Conservation (phyloP, 2,329 filamentous ascomycete genomes). For the Sporothrix schenckii region DNA sequence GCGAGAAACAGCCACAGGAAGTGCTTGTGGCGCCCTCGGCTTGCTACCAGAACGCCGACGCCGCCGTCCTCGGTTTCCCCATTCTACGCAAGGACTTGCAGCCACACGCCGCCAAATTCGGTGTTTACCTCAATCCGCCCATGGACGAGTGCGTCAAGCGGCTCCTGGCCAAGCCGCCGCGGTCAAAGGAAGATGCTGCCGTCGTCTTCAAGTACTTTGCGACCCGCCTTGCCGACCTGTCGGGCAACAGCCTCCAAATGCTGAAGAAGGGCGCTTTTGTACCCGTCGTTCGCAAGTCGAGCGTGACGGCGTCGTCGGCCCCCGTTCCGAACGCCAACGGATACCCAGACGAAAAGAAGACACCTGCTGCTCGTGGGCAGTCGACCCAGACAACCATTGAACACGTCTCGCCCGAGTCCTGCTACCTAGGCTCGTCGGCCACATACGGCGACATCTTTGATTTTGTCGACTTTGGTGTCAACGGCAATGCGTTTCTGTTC, state of each 20-base stretch:
- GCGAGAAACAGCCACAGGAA: conserved; percentile 49
- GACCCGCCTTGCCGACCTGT: conserved; percentile 73
- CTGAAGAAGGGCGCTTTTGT: conserved; percentile 71
- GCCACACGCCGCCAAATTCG: conserved; percentile 79
- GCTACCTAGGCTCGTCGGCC: conserved; percentile 73
- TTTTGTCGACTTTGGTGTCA: conserved; percentile 88
- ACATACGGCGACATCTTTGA: conserved; percentile 90
- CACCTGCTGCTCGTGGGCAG: conserved; percentile 24
- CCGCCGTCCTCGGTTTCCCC: conserved; percentile 76
- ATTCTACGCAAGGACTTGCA: conserved; percentile 78
- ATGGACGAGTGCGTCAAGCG: conserved; percentile 75
- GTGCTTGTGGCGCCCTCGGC: conserved; percentile 70
- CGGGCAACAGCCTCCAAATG: conserved; percentile 59
- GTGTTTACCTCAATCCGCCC: conserved; percentile 78
- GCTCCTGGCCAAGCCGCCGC: conserved; percentile 72
- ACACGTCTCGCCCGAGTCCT: conserved; percentile 69
- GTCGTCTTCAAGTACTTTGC: conserved; percentile 83
- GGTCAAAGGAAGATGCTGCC: conserved; percentile 65
- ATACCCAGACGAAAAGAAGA: conserved; percentile 39
- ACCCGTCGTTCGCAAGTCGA: conserved; percentile 55
- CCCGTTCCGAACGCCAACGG: conserved; percentile 21
- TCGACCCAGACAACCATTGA: conserved; percentile 43
- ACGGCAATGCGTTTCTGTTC: conserved; percentile 85
- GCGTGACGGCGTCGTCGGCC: neutral
- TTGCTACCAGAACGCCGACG: conserved; percentile 81